Percentiles rank a stretch among this genome's conserved stretches.
Conservation (phyloP, 768 basidiomycete genomes). For the Boletus rubroflammeus region DNA sequence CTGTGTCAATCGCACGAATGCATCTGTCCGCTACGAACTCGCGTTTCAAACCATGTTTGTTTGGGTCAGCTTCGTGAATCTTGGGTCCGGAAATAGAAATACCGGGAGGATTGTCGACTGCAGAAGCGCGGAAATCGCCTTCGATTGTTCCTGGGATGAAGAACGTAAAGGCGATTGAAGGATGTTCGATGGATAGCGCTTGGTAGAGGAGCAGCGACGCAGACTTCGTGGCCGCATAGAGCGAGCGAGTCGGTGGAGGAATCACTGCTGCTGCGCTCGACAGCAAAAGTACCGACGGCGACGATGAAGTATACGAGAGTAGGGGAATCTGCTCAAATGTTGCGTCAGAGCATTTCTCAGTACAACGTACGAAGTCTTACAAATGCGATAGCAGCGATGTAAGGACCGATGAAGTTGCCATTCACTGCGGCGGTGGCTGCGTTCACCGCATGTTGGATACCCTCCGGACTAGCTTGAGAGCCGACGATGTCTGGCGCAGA, state of each 20-base stretch:
- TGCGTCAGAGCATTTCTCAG: background rate
- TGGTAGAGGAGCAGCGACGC: constrained; percentile 77
- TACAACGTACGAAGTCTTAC: constrained; percentile 40
- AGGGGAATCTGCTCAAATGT: constrained; percentile 61
- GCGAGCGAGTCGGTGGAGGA: constrained; percentile 78
- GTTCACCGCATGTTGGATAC: constrained; percentile 55
- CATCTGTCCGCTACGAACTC: constrained; percentile 58
- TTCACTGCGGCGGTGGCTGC: constrained; percentile 53
- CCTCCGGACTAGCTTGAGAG: constrained; percentile 45
- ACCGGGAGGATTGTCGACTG: constrained; percentile 53
- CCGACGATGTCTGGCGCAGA: constrained; percentile 27
- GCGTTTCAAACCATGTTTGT: constrained; percentile 54
- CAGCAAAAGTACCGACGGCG: constrained; percentile 74
- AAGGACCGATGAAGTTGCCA: constrained; percentile 69
- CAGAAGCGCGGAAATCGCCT: constrained; percentile 75
- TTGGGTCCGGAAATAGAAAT: constrained; percentile 27
- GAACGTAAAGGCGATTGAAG: constrained; percentile 57
- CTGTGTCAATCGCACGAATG: constrained; percentile 55
- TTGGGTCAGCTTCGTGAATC: constrained; percentile 47
- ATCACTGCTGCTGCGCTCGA: constrained; percentile 77
- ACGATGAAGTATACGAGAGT: constrained; percentile 55
- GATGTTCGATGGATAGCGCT: constrained; percentile 77
- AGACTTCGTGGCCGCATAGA: constrained; percentile 83
- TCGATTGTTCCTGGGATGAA: constrained; percentile 70
- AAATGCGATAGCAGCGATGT: constrained; percentile 66